Base-by-base conservation (phyloP, 169 alveolate genomes). In the Cryptosporidium canis region DNA sequence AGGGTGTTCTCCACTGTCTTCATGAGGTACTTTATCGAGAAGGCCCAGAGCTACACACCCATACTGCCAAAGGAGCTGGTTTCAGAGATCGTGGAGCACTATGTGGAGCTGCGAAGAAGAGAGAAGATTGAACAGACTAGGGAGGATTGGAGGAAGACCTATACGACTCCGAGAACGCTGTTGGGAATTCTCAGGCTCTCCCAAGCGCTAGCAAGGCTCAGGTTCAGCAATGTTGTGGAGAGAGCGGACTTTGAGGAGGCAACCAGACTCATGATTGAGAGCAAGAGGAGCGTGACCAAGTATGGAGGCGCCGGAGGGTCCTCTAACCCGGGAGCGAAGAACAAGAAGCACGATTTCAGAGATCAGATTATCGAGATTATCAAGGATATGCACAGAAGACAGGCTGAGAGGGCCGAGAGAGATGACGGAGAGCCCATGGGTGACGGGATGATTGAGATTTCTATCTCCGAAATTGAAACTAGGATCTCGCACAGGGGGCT, bases 81-180 rank as follows among this genome's bases (percentile, higher is more conserved):
- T 72, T 90, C 95, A 64, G 94, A 85, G 83, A 93, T 95, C 18
- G 95, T 92, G 24, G 90, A 92, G 63, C 92, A 93, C 67, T 95
- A 95, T 85, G 95, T 94, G 8, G 96, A 93, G 27, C 58, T 77
- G 77, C 94, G 94, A 85, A 94, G 96, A 83, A 83, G 91, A 63
- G 90, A 91, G 68, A 87, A 93, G 91, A 87, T 87, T 43, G 96
- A 95, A 33, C 90, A 85, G 16, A 83, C 85, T 7, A 85, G 91
- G 64, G 93, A 93, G 66, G 98, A 93, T 31, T 92, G 93, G 35
- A 85, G 98, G 55, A 93, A 95, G 77, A 95, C 95, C 71, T 97
- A 97, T 92, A 96, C 98, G 12, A 98, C 99, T 5, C 99, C 99
- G 18, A 95, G 99, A 92, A 95, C 99, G n/a, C 92, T 98, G 16